These are phyloP conservation scores for Cladochytrium replicatum DNA, from an alignment of 192 early-diverging fungal genomes.

Conservation along the genomic window DNA sequence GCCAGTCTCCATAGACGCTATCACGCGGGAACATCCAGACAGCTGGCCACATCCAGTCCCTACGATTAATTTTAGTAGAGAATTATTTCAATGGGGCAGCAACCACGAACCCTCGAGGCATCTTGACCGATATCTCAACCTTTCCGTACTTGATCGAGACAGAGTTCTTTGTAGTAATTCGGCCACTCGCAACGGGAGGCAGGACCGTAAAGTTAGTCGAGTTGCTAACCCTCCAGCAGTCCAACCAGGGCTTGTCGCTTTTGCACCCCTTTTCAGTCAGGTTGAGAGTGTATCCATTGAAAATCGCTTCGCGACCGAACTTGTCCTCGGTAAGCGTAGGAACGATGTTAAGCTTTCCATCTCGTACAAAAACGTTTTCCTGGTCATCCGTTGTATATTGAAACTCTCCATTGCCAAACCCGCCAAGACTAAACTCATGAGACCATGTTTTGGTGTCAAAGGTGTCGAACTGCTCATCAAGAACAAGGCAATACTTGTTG, in stretches of 20 bases:
- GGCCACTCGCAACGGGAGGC: conserved; percentile 32
- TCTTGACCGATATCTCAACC: conserved; percentile 33
- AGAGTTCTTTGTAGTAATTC: conserved; percentile 31
- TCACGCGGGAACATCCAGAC: conserved; percentile 46
- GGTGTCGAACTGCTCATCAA: background rate
- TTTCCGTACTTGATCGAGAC: conserved; percentile 37
- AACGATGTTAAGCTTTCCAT: conserved; percentile 37
- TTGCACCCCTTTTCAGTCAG: background rate
- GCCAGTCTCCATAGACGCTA: conserved; percentile 32
- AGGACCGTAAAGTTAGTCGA: conserved; percentile 28
- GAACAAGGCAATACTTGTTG: background rate
- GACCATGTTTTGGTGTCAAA: background rate
- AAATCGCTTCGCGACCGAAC: conserved; percentile 28
- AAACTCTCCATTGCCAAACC: background rate
- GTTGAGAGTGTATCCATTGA: conserved; percentile 22
- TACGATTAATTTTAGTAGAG: background rate
- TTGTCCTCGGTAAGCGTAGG: conserved; percentile 34
- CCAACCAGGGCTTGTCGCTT: background rate
- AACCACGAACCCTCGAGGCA: conserved; percentile 29
- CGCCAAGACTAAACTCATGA: background rate
- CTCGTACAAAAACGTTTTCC: conserved; percentile 33
- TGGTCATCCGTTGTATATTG: background rate
- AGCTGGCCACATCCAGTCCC: conserved; percentile 11
- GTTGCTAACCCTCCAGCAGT: background rate
- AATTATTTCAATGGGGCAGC: background rate